Evolutionary conservation across 2,329 filamentous ascomycete genomes (phyloP), one percentile per base, ranked within the genome.

Genomic region (Fusarium setosum): DNA sequence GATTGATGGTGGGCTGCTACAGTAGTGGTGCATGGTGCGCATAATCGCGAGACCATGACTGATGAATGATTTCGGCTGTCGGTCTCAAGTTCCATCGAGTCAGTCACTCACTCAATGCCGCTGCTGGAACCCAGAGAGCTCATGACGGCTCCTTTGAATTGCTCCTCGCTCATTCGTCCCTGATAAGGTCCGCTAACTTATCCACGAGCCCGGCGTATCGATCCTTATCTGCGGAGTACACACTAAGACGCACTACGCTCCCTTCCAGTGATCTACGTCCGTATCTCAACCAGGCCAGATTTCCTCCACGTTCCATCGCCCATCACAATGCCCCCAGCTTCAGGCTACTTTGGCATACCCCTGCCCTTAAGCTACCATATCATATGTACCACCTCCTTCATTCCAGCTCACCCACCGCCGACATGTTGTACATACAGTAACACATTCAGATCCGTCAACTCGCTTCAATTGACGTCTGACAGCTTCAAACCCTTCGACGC

Each of bases 401-500:
- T 64, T 63, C 63, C 48, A 60, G 48, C 20, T 44, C 58, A 63
- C 32, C 31, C 29, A 47, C 17, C 29, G 12, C 21, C 13, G 13
- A n/a, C 45, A 13, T 15, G 21, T 34, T n/a, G 10, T 7, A n/a
- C 31, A 38, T 23, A 15, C 47, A 26, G n/a, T 26, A 37, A 21
- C 21, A 26, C 23, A 20, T 18, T 18, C 15, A 21, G 8, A 37
- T 9, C 35, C 20, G 12, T 24, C 38, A 15, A 10, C 35, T 15
- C 8, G n/a, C 34, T 18, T 13, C 23, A 40, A n/a, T 29, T 49
- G 29, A 29, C 41, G 18, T 49, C 45, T 48, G 42, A 47, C 32
- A 49, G 11, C 32, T 60, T 49, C 54, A 44, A 49, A 20, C 15
- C 44, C 38, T 67, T 66, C 63, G 24, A 56, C 53, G 63, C 63